phyloP scores from a whole-genome alignment of 1,284 basidiomycete species.

The Somion occarium region DNA sequence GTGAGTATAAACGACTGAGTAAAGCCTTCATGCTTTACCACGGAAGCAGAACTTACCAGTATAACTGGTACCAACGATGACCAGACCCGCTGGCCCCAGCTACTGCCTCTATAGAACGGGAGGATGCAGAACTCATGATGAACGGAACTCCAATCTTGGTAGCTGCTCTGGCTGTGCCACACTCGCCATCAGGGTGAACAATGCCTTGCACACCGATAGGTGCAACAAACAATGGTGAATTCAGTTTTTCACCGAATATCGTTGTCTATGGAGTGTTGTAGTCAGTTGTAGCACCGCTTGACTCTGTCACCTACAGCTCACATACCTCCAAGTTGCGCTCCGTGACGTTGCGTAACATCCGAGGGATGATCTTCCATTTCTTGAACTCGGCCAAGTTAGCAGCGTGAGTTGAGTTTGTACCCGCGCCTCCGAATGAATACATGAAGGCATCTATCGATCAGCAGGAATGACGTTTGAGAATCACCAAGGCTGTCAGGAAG shows the following conservation, averaged over 20 bases:
- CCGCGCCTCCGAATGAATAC: constrained; percentile 62
- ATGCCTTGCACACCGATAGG: constrained; percentile 76
- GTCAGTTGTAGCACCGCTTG: constrained; percentile 8
- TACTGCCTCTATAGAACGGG: constrained; percentile 69
- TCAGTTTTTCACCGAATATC: constrained; percentile 63
- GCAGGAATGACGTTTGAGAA: too few species aligned
- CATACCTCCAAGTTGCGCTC: constrained; percentile 57
- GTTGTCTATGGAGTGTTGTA: constrained; percentile 53
- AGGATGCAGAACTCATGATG: constrained; percentile 69
- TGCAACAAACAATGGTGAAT: constrained; percentile 63
- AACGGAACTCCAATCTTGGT: constrained; percentile 60
- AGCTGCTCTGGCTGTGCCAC: constrained; percentile 65
- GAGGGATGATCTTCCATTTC: constrained; percentile 64
- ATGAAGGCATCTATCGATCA: constrained; percentile 46
- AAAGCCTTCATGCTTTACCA: constrained; percentile 49
- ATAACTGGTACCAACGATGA: constrained; percentile 77
- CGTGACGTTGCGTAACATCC: constrained; percentile 72
- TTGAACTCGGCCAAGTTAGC: constrained; percentile 55
- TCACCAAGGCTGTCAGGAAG: background rate
- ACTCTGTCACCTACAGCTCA: background rate
- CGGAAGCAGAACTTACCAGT: constrained; percentile 60
- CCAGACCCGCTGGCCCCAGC: constrained; percentile 60
- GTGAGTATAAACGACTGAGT: background rate
- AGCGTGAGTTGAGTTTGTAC: constrained; percentile 49
- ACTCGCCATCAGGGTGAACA: constrained; percentile 62